These are phyloP conservation scores for Pestalotiopsis sp. DNA, from an alignment of 2,329 filamentous ascomycete species.

Conservation along the genomic window DNA sequence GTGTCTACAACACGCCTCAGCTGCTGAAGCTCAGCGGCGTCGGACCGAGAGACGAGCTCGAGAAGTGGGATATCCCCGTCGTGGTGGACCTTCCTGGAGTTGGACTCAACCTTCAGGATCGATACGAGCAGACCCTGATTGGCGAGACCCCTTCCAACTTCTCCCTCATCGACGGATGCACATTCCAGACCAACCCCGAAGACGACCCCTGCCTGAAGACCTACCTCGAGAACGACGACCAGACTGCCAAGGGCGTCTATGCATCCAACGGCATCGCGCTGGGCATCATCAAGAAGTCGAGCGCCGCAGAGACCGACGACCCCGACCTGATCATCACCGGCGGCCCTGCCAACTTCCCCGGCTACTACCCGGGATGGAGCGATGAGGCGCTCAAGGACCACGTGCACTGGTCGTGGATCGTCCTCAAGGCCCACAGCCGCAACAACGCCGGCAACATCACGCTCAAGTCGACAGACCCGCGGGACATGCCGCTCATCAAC, in stretches of 20 bases:
- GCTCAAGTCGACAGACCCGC: conserved; percentile 62
- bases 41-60: conserved; percentile 41
- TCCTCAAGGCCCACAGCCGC: conserved; percentile 59
- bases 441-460: conserved; percentile 64
- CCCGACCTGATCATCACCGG: conserved; percentile 40
- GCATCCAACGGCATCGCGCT: conserved; percentile 35
- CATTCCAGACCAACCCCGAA: conserved; percentile 28
- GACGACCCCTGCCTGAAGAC: conserved; percentile 36
- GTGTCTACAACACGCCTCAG: conserved; percentile 56
- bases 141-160: conserved; percentile 44
- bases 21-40: conserved; percentile 52
- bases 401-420: conserved; percentile 46
- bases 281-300: conserved; percentile 31
- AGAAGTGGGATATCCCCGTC: conserved; percentile 39
- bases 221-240: conserved; percentile 17
- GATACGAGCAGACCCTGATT: conserved; percentile 49
- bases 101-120: conserved; percentile 60
- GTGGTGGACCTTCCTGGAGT: conserved; percentile 58
- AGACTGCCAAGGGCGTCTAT: conserved; percentile 32
- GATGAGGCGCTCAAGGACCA: conserved; percentile 31
- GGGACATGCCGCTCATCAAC: conserved; percentile 64
- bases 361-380: conserved; percentile 41
- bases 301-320: conserved; percentile 27
- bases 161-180: conserved; percentile 36
- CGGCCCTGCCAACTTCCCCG: conserved; percentile 40